These are phyloP conservation scores for Odontarrhena argentea DNA, from an alignment of 345 rosid genomes.

Conservation along the genomic window DNA sequence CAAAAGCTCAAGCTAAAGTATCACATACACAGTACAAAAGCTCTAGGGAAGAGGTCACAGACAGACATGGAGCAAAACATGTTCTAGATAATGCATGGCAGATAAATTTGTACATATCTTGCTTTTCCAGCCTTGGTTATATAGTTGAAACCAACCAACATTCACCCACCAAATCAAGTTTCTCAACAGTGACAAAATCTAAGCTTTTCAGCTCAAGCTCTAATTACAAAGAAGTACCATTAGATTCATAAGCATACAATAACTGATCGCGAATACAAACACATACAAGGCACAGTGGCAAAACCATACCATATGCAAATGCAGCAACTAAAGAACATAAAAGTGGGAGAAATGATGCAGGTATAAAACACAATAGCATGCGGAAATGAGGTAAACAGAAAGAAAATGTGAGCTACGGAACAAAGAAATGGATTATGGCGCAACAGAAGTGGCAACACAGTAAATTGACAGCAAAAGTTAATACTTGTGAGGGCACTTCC, in stretches of 20 bases:
- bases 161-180: conserved; percentile 19
- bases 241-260: conserved; percentile 8
- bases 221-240: background rate
- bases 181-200: background rate
- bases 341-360: conserved; percentile 16
- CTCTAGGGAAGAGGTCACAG: conserved; percentile 21
- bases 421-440: conserved; percentile 25
- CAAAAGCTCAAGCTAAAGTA: conserved; percentile 5
- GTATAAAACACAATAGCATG: conserved; percentile 24
- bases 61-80: conserved; percentile 23
- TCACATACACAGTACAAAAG: conserved; percentile 21
- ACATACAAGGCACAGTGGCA: conserved; percentile 8
- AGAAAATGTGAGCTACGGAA: conserved; percentile 9
- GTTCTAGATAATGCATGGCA: conserved; percentile 2
- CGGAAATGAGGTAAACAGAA: conserved; percentile 23
- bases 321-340: conserved; percentile 13
- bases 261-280: conserved; percentile 17
- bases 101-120: background rate
- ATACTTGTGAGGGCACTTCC: background rate
- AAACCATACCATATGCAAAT: conserved; percentile 4
- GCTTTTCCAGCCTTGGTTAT: conserved; percentile 15
- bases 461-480: conserved; percentile 7
- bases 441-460: conserved; percentile 21
- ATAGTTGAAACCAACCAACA: conserved; percentile 4
- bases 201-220: conserved; percentile 2